Conservation (phyloP, 208 protist species). For the Acanthamoeba healyi region DNA sequence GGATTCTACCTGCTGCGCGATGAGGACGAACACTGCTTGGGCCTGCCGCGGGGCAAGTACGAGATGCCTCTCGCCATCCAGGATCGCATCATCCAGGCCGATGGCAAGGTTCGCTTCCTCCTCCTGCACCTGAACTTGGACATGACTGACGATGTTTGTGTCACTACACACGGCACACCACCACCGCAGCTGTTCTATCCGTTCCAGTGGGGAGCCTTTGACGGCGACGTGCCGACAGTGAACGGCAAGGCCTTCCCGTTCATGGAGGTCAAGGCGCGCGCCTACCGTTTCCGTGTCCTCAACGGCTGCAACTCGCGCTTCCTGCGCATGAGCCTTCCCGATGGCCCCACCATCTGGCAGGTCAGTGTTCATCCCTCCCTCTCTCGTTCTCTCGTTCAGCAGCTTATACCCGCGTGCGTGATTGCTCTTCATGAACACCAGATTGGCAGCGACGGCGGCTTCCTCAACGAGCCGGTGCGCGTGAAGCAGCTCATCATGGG, state of each 20-base stretch:
- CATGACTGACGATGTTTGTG: too few species aligned
- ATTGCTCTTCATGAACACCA: neutral
- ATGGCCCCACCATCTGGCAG: constrained; percentile 22
- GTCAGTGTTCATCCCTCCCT: neutral
- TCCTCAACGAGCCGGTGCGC: neutral
- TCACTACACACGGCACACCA: neutral
- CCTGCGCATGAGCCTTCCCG: neutral
- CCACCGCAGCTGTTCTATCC: constrained; percentile 23
- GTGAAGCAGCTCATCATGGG: neutral
- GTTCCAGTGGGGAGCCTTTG: constrained; percentile 24
- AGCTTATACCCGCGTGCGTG: too few species aligned
- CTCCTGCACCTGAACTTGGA: too few species aligned
- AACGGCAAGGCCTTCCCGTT: constrained; percentile 42
- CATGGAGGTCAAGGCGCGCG: neutral
- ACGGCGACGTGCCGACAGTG: neutral
- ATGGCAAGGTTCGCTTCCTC: neutral
- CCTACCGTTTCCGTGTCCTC: constrained; percentile 35
- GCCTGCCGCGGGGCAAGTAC: neutral
- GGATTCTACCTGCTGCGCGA: constrained; percentile 51
- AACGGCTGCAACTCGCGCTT: constrained; percentile 39
- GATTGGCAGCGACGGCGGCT: constrained; percentile 5
- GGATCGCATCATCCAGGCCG: constrained; percentile 5
- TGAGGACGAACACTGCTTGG: neutral
- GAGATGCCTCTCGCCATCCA: constrained; percentile 59
- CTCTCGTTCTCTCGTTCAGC: too few species aligned